Evolutionary conservation across 441 rosid genomes (phyloP), one percentile per base, ranked within the genome.

Genomic region (Erodium chrysanthum): DNA sequence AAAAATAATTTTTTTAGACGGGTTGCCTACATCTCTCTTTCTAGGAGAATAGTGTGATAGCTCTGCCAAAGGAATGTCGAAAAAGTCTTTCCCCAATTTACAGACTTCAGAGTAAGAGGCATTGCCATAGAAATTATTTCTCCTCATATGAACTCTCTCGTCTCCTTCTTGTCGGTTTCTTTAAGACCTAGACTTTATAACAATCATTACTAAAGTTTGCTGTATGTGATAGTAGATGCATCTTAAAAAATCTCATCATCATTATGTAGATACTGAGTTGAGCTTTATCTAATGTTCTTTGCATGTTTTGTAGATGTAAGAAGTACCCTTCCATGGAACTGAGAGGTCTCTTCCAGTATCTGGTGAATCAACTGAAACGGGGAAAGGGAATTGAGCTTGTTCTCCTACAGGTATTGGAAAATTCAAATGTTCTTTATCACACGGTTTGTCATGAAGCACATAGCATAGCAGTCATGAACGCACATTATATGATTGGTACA

Each of bases 311-410:
- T 77, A 96, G 99, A 86, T 96, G 99, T 79, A 96, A 96, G 82
- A 96, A 96, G 75, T 96, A 96, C 73, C 99, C 98, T 62, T 96
- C 99, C 17, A 92, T 96, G 99, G 99, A 96, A 82, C 73, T 96
- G 75, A 82, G 97, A 79, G 99, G 99, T 67, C 97, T 92, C 73
- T 92, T 96, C 81, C 97, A 96, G 87, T 96, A 96, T 71, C 96
- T 96, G 68, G 98, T 91, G 69, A 96, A 92, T 81, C 97, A 96
- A 82, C 83, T 96, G 80, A 89, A 91, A 77, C 89, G 87, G 82
- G 99, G 98, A 42, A 85, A 84, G 75, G 99, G 99, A 65, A 91
- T 92, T 80, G 99, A 96, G 85, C 97, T 96, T 77, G 91, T 96
- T 79, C 88, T 96, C 68, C 83, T 96, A 66, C 96, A 96, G 99